A percentile compares a stretch with the other conserved stretches of the same genome.
Evolutionary conservation across 345 rosid species (phyloP).

Genomic region (Alliaria petiolata): DNA sequence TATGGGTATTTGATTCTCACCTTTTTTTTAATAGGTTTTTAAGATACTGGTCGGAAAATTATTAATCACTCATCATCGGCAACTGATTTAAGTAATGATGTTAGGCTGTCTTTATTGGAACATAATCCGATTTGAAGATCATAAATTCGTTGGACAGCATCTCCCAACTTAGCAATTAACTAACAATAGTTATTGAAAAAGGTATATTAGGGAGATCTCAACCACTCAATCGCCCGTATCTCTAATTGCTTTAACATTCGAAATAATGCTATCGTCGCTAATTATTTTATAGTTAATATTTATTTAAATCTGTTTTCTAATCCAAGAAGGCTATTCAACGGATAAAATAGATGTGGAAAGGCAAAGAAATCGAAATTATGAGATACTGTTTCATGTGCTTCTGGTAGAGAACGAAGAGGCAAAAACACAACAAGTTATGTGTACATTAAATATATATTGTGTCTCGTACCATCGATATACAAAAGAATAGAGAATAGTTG

Average conservation of each 20-base stretch:
- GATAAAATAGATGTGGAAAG: background rate
- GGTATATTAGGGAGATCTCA: slow-evolving; percentile 17
- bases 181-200: background rate
- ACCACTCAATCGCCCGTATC: background rate
- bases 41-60: background rate
- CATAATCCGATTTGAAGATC: slow-evolving; percentile 14
- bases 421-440: background rate
- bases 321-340: background rate
- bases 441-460: background rate
- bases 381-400: background rate
- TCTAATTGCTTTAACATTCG: background rate
- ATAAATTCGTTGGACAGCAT: slow-evolving; percentile 7
- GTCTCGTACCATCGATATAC: background rate
- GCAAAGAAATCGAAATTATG: background rate
- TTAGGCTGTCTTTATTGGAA: background rate
- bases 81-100: background rate
- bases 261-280: background rate
- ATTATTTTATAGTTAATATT: background rate
- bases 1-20: background rate
- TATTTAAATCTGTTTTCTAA: background rate
- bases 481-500: background rate
- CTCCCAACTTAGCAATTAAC: background rate
- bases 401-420: background rate
- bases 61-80: background rate
- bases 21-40: background rate